A percentile compares a stretch with the other conserved stretches of the same genome.
Conservation (phyloP, 495 filamentous ascomycete species). For the Neurospora sublineolata region DNA sequence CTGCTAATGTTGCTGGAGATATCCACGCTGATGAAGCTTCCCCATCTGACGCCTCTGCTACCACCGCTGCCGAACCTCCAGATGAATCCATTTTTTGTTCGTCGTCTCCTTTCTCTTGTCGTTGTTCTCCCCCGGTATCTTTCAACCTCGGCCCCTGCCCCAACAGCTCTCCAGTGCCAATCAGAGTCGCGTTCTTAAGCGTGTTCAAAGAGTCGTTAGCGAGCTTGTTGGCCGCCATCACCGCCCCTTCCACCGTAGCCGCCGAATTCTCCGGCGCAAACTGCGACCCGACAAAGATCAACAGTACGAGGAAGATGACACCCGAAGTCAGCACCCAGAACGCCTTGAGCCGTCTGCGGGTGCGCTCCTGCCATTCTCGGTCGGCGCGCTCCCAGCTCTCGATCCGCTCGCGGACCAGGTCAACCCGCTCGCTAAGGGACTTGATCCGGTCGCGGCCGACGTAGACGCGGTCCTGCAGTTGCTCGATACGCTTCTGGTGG, state of each 20-base stretch:
- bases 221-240: neutral
- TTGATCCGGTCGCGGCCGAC: constrained; percentile 51
- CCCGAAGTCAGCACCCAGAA: constrained; percentile 46
- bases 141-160: neutral
- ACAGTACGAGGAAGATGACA: constrained; percentile 33
- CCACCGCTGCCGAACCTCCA: neutral
- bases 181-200: neutral
- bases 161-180: neutral
- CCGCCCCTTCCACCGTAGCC: neutral
- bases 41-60: neutral
- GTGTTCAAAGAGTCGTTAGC: constrained; percentile 10
- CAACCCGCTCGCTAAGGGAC: constrained; percentile 53
- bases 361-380: constrained; percentile 58
- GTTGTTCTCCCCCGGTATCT: neutral
- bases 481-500: constrained; percentile 55
- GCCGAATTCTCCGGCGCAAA: constrained; percentile 20
- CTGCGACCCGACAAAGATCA: constrained; percentile 29
- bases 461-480: constrained; percentile 54
- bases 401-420: constrained; percentile 50
- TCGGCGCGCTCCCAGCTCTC: constrained; percentile 63
- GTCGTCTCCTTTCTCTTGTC: neutral
- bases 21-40: neutral
- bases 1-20: neutral
- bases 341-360: constrained; percentile 48
- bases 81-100: neutral